phyloP scores from a whole-genome alignment of 257 asterid genomes.

The Solanum habrochaites region DNA sequence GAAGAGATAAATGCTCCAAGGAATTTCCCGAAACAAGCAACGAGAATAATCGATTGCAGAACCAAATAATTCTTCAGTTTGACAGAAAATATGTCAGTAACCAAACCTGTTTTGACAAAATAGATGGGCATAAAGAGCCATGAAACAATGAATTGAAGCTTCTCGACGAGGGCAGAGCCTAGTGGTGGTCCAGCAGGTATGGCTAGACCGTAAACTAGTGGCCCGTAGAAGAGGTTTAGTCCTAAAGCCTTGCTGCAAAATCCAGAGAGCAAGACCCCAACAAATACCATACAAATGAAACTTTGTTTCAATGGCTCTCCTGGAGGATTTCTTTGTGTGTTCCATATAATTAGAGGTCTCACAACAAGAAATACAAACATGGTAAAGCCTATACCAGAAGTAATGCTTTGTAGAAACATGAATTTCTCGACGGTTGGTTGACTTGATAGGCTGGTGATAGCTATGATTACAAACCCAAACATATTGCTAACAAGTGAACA shows the following conservation, averaged over 20 bases:
- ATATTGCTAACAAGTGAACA: constrained; percentile 14
- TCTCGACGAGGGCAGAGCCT: constrained; percentile 34
- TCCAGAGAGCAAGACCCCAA: constrained; percentile 14
- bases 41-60: constrained; percentile 15
- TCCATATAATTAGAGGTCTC: constrained; percentile 17
- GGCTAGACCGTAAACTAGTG: constrained; percentile 20
- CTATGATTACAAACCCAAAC: constrained; percentile 12
- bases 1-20: constrained; percentile 26
- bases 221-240: constrained; percentile 12
- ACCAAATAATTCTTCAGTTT: not conserved
- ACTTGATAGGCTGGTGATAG: not conserved
- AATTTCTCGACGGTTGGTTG: not conserved
- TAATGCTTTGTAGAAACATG: not conserved
- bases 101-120: constrained; percentile 30
- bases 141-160: constrained; percentile 15
- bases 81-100: constrained; percentile 15
- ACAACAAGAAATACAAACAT: constrained; percentile 4
- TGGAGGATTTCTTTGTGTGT: not conserved
- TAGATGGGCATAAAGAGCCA: constrained; percentile 35
- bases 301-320: constrained; percentile 22
- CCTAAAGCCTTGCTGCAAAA: constrained; percentile 18
- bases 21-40: constrained; percentile 26
- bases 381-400: not conserved
- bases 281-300: constrained; percentile 11
- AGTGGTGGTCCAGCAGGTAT: constrained; percentile 42